phyloP scores from a whole-genome alignment of 371 early-diverging fungal genomes.

The Rhizopus stolonifer region DNA sequence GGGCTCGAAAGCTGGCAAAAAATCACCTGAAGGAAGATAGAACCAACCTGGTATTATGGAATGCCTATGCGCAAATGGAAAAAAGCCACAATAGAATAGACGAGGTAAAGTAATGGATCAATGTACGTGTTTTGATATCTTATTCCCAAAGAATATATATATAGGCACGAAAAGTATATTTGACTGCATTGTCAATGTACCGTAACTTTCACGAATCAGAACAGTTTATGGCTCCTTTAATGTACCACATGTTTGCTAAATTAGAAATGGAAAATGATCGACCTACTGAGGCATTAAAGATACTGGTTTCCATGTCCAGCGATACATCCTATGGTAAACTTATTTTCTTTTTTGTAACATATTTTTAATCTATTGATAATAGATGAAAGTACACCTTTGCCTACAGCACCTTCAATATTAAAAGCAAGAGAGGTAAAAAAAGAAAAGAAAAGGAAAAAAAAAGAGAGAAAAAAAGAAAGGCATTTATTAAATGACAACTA shows the following conservation, averaged over 20 bases:
- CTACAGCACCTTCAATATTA: slow-evolving; percentile 36
- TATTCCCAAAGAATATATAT: not conserved
- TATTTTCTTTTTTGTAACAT: not conserved
- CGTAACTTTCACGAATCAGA: slow-evolving; percentile 42
- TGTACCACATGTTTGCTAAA: slow-evolving; percentile 60
- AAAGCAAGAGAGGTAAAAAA: slow-evolving; percentile 49
- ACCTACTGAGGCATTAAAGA: slow-evolving; percentile 47
- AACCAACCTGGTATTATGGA: slow-evolving; percentile 65
- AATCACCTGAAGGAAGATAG: slow-evolving; percentile 54
- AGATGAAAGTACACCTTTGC: slow-evolving; percentile 25
- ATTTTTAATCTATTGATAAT: not conserved
- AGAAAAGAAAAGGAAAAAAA: too few species aligned
- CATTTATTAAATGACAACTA: too few species aligned
- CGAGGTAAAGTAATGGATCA: slow-evolving; percentile 22
- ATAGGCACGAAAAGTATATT: slow-evolving; percentile 69
- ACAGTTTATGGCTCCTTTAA: slow-evolving; percentile 40
- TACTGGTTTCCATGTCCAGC: slow-evolving; percentile 44
- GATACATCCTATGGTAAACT: slow-evolving; percentile 27
- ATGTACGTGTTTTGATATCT: not conserved
- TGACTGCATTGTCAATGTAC: slow-evolving; percentile 56
- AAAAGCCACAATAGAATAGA: slow-evolving; percentile 33
- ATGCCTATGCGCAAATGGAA: slow-evolving; percentile 67
- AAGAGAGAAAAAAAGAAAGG: too few species aligned
- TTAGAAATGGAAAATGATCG: slow-evolving; percentile 52
- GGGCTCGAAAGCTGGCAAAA: slow-evolving; percentile 62